Percentiles rank a stretch among this genome's conserved stretches.
Evolutionary conservation across 495 filamentous ascomycete genomes (phyloP).

Genomic region (Tuber brumale): DNA sequence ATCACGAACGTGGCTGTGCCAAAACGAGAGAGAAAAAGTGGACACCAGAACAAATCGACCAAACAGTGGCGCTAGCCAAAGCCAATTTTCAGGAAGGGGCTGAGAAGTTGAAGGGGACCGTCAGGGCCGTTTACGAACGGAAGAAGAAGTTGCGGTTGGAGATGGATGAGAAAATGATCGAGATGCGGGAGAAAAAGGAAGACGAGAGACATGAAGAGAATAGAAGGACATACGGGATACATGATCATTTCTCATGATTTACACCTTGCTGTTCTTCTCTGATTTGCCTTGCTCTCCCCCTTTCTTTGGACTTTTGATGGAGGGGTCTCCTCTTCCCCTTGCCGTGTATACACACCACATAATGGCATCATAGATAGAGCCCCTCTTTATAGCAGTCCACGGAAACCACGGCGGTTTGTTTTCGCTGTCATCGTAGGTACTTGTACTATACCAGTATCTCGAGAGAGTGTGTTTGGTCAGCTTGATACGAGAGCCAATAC

Average conservation of each 20-base stretch:
- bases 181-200: constrained; percentile 46
- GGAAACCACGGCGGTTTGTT: background rate
- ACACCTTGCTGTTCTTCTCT: background rate
- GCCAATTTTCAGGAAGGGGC: constrained; percentile 80
- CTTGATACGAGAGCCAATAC: background rate
- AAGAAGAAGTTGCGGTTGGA: constrained; percentile 66
- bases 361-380: background rate
- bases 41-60: constrained; percentile 75
- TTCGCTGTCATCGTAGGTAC: background rate
- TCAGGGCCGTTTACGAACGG: constrained; percentile 88
- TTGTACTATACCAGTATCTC: background rate
- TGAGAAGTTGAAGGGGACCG: constrained; percentile 64
- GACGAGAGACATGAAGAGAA: constrained; percentile 41
- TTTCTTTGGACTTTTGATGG: background rate
- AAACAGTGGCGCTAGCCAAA: constrained; percentile 68
- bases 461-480: background rate
- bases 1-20: constrained; percentile 8
- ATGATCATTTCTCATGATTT: constrained; percentile 33
- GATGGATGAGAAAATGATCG: constrained; percentile 49
- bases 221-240: constrained; percentile 19
- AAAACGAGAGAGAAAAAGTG: constrained; percentile 46
- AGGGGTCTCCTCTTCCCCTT: background rate
- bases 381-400: background rate
- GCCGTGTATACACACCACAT: background rate
- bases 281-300: background rate